phyloP scores from a whole-genome alignment of 2,329 filamentous ascomycete species.

The Colletotrichum nymphaeae region DNA sequence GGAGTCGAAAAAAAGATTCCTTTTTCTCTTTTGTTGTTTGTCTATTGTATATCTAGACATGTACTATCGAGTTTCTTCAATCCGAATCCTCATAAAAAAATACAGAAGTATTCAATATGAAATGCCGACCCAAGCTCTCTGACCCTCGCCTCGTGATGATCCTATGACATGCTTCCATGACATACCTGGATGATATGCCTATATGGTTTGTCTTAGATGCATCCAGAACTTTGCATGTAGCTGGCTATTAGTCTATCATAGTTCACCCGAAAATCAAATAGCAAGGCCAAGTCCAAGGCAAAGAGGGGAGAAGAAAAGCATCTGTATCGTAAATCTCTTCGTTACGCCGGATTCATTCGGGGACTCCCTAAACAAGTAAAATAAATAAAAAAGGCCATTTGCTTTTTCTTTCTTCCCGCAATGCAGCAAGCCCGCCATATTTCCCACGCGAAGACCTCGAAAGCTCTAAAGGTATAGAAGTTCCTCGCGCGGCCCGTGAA shows the following conservation, averaged over 20 bases:
- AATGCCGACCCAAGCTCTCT: neutral
- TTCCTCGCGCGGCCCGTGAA: no score
- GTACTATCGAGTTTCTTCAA: neutral
- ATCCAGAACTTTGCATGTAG: neutral
- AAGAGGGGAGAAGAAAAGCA: slow-evolving; percentile 32
- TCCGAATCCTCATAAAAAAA: neutral
- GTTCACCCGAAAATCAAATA: no score
- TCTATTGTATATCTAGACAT: neutral
- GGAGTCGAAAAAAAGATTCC: neutral
- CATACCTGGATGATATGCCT: no score
- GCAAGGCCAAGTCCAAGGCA: neutral
- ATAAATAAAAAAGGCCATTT: no score
- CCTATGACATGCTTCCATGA: no score
- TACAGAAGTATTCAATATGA: neutral
- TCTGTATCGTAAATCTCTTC: slow-evolving; percentile 43
- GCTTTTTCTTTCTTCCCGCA: neutral
- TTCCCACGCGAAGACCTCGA: no score
- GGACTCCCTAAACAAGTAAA: no score
- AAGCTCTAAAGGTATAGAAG: neutral
- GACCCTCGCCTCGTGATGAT: neutral
- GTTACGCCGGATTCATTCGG: slow-evolving; percentile 23
- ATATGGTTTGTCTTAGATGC: neutral
- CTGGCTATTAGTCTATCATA: neutral
- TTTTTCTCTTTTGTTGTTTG: neutral
- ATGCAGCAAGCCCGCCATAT: neutral